phyloP scores from a whole-genome alignment of 305 asterid species.

The Fraxinus greggii region DNA sequence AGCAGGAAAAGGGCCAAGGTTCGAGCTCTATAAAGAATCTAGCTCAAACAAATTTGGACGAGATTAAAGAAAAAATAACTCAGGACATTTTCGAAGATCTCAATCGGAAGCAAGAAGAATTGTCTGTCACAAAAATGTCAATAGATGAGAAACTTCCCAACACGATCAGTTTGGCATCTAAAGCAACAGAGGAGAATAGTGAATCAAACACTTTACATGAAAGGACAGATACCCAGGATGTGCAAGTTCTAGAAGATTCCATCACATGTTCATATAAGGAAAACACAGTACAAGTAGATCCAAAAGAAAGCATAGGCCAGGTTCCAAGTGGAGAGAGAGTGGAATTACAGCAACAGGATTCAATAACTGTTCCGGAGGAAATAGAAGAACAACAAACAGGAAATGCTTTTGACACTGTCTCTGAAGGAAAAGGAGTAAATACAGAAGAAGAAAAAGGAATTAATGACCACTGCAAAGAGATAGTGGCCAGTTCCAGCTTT shows the following conservation, averaged over 20 bases:
- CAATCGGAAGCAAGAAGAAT: slow-evolving; percentile 27
- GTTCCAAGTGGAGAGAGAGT: slow-evolving; percentile 24
- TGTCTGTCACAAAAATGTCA: slow-evolving; percentile 22
- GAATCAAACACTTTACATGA: slow-evolving; percentile 17
- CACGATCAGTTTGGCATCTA: slow-evolving; percentile 31
- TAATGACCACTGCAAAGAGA: slow-evolving; percentile 20
- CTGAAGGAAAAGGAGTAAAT: slow-evolving; percentile 24
- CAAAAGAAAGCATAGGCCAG: slow-evolving; percentile 22
- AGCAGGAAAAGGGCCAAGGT: not conserved
- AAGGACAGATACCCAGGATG: slow-evolving; percentile 24
- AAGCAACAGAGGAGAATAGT: slow-evolving; percentile 25
- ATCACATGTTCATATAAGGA: slow-evolving; percentile 22
- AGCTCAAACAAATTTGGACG: slow-evolving; percentile 24
- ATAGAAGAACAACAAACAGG: slow-evolving; percentile 22
- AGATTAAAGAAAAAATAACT: slow-evolving; percentile 35
- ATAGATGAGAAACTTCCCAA: slow-evolving; percentile 30
- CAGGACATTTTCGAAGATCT: slow-evolving; percentile 17
- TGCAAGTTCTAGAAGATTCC: slow-evolving; percentile 21
- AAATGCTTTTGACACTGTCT: slow-evolving; percentile 22
- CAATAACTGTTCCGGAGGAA: slow-evolving; percentile 13
- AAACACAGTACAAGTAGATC: slow-evolving; percentile 23
- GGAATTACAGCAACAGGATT: slow-evolving; percentile 19
- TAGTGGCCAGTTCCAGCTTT: slow-evolving; percentile 18
- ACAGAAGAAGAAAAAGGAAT: slow-evolving; percentile 11
- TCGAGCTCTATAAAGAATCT: not conserved